phyloP scores from a whole-genome alignment of 2,329 filamentous ascomycete genomes.

The Penicillium hordei region DNA sequence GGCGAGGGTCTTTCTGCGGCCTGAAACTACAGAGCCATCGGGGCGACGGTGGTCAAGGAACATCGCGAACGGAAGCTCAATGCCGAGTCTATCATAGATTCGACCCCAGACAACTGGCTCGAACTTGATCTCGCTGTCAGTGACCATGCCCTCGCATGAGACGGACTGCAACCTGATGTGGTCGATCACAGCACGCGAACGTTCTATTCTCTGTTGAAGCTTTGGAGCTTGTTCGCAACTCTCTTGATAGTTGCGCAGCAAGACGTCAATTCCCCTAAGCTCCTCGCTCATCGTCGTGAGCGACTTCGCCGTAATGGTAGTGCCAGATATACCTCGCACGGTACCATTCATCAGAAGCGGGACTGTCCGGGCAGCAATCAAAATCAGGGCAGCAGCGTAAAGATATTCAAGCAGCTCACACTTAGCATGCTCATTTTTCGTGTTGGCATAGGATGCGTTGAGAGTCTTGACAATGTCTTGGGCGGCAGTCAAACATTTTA shows the following conservation, averaged over 20 bases:
- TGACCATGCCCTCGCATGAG: too few relatives aligned
- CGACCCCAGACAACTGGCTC: neutral
- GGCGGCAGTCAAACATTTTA: neutral
- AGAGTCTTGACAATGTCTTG: neutral
- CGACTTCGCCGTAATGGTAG: too few relatives aligned
- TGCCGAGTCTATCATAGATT: neutral
- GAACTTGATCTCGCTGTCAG: too few relatives aligned
- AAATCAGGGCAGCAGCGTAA: neutral
- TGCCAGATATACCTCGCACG: too few relatives aligned
- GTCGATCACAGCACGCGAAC: neutral
- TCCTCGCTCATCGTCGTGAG: too few relatives aligned
- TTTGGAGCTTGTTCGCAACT: neutral
- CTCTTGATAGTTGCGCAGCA: neutral
- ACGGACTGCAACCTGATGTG: too few relatives aligned
- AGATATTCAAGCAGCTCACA: neutral
- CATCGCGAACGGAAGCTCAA: neutral
- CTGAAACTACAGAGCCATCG: too few relatives aligned
- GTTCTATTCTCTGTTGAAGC: neutral
- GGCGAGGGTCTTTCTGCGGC: neutral
- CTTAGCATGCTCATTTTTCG: neutral
- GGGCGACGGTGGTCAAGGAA: too few relatives aligned
- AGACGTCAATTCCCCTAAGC: too few relatives aligned
- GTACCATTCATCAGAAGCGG: too few relatives aligned
- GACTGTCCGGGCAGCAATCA: neutral
- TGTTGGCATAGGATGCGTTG: neutral